These are phyloP conservation scores for Quercus bicolor DNA, from an alignment of 306 rosid genomes.

Conservation along the genomic window DNA sequence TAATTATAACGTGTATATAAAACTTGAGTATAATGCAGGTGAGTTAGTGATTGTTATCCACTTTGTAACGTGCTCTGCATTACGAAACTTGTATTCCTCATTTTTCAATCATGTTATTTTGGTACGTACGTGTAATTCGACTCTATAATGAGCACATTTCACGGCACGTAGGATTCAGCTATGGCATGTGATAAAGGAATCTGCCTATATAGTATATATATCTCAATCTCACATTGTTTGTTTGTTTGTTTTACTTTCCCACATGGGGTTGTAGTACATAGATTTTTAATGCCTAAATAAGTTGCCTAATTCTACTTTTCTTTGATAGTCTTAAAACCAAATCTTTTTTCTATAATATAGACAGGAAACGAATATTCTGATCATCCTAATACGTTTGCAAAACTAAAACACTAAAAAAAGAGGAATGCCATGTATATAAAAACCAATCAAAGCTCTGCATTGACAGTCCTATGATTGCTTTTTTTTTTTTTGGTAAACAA, in stretches of 20 bases:
- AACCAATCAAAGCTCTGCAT: neutral
- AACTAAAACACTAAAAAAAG: neutral
- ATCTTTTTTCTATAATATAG: neutral
- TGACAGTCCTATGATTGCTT: neutral
- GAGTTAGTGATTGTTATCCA: neutral
- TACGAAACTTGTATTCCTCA: neutral
- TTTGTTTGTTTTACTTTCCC: neutral
- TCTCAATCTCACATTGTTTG: neutral
- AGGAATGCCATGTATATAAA: neutral
- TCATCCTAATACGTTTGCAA: neutral
- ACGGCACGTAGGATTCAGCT: constrained; percentile 19
- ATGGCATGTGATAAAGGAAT: constrained; percentile 40
- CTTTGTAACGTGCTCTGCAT: neutral
- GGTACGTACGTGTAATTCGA: neutral
- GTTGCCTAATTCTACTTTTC: neutral
- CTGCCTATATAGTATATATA: neutral
- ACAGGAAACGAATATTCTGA: constrained; percentile 6
- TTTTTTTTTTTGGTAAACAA: neutral
- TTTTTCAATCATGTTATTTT: neutral
- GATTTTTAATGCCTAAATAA: neutral
- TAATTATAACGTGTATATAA: neutral
- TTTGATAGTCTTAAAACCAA: neutral
- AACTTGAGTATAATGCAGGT: neutral
- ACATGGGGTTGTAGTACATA: constrained; percentile 28
- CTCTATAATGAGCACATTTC: neutral